A percentile compares a stretch with the other conserved stretches of the same genome.
Evolutionary conservation across 371 early-diverging fungal genomes (phyloP).

Genomic region (Gilbertella persicaria): DNA sequence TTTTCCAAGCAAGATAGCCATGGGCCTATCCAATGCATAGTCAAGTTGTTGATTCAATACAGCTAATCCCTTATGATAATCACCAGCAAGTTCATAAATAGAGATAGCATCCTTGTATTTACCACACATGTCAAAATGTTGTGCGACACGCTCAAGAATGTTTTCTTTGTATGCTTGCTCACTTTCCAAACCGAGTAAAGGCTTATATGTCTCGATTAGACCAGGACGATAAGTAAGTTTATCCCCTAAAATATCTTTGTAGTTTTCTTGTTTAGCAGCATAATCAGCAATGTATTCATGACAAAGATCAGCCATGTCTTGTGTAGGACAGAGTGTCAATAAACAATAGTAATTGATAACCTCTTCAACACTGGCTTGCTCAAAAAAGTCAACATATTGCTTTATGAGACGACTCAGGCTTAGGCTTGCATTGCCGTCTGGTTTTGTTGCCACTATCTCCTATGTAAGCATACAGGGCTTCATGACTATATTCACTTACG

Average conservation of each 20-base stretch:
- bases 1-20: not conserved
- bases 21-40: slow-evolving; percentile 49
- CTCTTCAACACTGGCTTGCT: slow-evolving; percentile 49
- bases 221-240: not conserved
- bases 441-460: slow-evolving; percentile 17
- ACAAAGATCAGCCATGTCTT: slow-evolving; percentile 41
- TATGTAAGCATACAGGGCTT: not conserved
- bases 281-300: slow-evolving; percentile 47
- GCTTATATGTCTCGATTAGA: slow-evolving; percentile 1
- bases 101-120: slow-evolving; percentile 71
- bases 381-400: slow-evolving; percentile 54
- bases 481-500: slow-evolving; percentile 25
- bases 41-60: slow-evolving; percentile 76
- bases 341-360: slow-evolving; percentile 69
- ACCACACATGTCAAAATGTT: slow-evolving; percentile 66
- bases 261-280: slow-evolving; percentile 51
- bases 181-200: slow-evolving; percentile 40
- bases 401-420: slow-evolving; percentile 67
- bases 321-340: slow-evolving; percentile 53
- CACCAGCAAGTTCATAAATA: slow-evolving; percentile 65
- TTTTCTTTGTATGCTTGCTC: slow-evolving; percentile 57
- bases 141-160: slow-evolving; percentile 70
- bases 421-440: slow-evolving; percentile 36
- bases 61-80: slow-evolving; percentile 73
- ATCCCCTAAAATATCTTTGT: slow-evolving; percentile 56